These are phyloP conservation scores for Paraconiothyrium brasiliense DNA, from an alignment of 2,329 filamentous ascomycete genomes.

Conservation along the genomic window DNA sequence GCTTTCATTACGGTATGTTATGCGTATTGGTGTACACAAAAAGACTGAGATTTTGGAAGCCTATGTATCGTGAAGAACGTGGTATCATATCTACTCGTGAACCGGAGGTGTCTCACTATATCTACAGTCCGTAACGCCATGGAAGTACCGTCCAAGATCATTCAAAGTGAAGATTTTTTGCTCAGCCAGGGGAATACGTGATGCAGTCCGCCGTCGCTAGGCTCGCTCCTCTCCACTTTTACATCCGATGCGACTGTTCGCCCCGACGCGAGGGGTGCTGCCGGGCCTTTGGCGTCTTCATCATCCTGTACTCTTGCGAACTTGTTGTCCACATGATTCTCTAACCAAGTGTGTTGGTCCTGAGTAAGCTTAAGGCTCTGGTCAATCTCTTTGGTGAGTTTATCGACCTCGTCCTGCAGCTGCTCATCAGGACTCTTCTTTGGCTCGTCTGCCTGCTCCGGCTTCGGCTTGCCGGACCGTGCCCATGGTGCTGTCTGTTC, in stretches of 20 bases:
- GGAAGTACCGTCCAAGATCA: background rate
- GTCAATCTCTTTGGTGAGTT: constrained; percentile 67
- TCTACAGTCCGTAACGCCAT: constrained; percentile 4
- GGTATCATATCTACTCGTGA: constrained; percentile 15
- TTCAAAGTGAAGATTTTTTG: constrained; percentile 57
- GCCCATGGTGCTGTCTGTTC: constrained; percentile 66
- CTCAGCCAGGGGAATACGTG: constrained; percentile 45
- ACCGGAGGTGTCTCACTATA: constrained; percentile 3
- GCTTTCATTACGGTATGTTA: background rate
- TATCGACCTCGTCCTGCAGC: constrained; percentile 66
- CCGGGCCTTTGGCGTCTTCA: constrained; percentile 1
- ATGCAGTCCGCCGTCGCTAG: constrained; percentile 23
- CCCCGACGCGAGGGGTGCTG: constrained; percentile 12
- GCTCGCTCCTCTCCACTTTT: constrained; percentile 15
- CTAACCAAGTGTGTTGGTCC: constrained; percentile 45
- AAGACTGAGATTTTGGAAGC: background rate
- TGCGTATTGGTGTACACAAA: background rate
- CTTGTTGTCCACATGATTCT: constrained; percentile 43
- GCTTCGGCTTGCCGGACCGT: constrained; percentile 56
- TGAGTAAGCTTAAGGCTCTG: constrained; percentile 55
- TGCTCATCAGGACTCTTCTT: constrained; percentile 63
- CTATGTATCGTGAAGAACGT: background rate
- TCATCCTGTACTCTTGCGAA: constrained; percentile 31
- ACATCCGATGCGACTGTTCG: constrained; percentile 19
- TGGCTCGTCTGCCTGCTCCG: constrained; percentile 39